These are phyloP conservation scores for Aspergillus sp. DNA, from an alignment of 2,329 filamentous ascomycete genomes.

Conservation along the genomic window DNA sequence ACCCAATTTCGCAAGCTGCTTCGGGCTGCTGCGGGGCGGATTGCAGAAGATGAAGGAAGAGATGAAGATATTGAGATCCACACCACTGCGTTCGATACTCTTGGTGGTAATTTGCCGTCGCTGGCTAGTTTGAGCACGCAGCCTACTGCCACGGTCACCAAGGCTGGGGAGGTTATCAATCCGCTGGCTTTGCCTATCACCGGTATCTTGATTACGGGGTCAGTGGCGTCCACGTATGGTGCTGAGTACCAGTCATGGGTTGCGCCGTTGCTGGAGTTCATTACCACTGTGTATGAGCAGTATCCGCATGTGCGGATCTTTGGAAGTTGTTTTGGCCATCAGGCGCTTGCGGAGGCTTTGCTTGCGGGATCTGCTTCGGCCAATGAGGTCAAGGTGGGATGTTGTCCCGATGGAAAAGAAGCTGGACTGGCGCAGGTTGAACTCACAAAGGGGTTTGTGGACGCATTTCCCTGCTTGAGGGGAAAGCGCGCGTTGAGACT, in stretches of 20 bases:
- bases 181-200: conserved; percentile 24
- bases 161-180: background rate
- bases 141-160: background rate
- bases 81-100: conserved; percentile 37
- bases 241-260: conserved; percentile 34
- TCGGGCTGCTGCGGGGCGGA: conserved; percentile 31
- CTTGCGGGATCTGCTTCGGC: conserved; percentile 13
- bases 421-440: conserved; percentile 33
- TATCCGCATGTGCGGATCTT: conserved; percentile 36
- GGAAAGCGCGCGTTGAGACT: conserved; percentile 24
- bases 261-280: conserved; percentile 26
- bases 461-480: conserved; percentile 2
- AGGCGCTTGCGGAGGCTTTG: conserved; percentile 27
- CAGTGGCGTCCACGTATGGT: conserved; percentile 32
- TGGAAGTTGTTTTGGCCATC: conserved; percentile 40
- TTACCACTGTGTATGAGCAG: conserved; percentile 27
- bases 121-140: conserved; percentile 26
- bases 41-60: conserved; percentile 22
- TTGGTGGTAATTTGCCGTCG: conserved; percentile 33
- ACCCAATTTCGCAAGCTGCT: conserved; percentile 39
- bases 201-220: conserved; percentile 37
- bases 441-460: conserved; percentile 21
- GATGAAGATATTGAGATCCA: conserved; percentile 21
- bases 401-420: conserved; percentile 28
- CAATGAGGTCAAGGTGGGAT: conserved; percentile 18